These are phyloP conservation scores for Narthecium ossifragum DNA, from an alignment of 106 monocot species.

Conservation along the genomic window DNA sequence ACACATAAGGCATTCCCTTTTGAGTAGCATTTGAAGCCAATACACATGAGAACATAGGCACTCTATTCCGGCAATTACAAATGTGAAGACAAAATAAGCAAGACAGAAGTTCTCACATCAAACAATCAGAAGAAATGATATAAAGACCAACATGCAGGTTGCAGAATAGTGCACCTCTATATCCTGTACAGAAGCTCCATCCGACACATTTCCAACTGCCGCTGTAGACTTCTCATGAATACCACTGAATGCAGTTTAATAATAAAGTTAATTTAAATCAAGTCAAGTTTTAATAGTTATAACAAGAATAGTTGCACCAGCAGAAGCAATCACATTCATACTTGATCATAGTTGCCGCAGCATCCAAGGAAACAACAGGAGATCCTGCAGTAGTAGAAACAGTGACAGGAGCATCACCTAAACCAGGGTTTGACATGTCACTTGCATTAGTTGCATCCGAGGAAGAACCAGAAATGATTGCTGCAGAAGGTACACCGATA, in stretches of 20 bases:
- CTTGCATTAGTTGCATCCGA: conserved; percentile 5
- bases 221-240: too few species aligned
- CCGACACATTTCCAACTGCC: conserved; percentile 17
- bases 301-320: background rate
- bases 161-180: conserved; percentile 51
- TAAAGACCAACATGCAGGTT: too few species aligned
- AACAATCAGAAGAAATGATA: too few species aligned
- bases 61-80: too few species aligned
- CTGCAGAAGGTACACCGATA: conserved; percentile 16
- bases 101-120: too few species aligned
- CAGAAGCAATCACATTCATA: conserved; percentile 16
- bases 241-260: too few species aligned
- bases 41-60: background rate
- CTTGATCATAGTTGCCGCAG: conserved; percentile 14
- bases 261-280: too few species aligned
- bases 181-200: conserved; percentile 58
- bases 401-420: conserved; percentile 7
- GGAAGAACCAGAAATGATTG: conserved; percentile 10
- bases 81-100: too few species aligned
- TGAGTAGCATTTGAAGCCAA: background rate
- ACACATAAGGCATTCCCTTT: too few species aligned
- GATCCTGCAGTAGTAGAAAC: conserved; percentile 11
- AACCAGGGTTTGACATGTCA: conserved; percentile 16
- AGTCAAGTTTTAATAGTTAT: too few species aligned
- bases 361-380: conserved; percentile 15